phyloP scores from a whole-genome alignment of 108 stramenopile species.

The Cyclostephanos tholiformis region DNA sequence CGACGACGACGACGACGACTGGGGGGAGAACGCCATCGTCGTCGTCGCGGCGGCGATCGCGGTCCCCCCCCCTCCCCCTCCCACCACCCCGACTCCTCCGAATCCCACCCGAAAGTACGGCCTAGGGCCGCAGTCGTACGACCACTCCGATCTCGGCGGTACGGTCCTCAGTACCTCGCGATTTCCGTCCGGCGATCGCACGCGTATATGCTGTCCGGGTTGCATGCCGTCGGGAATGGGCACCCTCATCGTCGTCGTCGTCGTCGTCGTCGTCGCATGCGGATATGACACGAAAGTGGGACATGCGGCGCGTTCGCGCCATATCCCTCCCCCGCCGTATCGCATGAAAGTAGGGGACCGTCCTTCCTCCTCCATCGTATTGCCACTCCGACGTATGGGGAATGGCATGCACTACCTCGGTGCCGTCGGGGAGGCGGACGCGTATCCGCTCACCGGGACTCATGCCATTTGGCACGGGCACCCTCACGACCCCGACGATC shows the following conservation, averaged over 20 bases:
- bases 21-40: too few species aligned
- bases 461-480: slow-evolving; percentile 39
- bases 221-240: too few species aligned
- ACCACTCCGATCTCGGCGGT: slow-evolving; percentile 35
- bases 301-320: not conserved
- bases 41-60: not conserved
- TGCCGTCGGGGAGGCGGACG: slow-evolving; percentile 34
- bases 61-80: too few species aligned
- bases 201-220: slow-evolving; percentile 41
- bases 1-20: too few species aligned
- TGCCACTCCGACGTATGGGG: slow-evolving; percentile 37
- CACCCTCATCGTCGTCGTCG: slow-evolving; percentile 28
- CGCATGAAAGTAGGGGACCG: slow-evolving; percentile 30
- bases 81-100: not conserved
- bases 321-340: not conserved
- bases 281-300: not conserved
- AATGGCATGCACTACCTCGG: slow-evolving; percentile 32
- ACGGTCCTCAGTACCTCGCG: slow-evolving; percentile 28
- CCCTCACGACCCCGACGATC: slow-evolving; percentile 30
- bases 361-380: slow-evolving; percentile 8
- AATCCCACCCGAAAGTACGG: slow-evolving; percentile 39
- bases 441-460: slow-evolving; percentile 38
- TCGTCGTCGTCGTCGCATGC: not conserved
- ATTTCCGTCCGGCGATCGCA: slow-evolving; percentile 34
- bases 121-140: slow-evolving; percentile 12